Evolutionary conservation across 345 rosid genomes (phyloP), one percentile per base, ranked within the genome.

Genomic region (Murraya paniculata): DNA sequence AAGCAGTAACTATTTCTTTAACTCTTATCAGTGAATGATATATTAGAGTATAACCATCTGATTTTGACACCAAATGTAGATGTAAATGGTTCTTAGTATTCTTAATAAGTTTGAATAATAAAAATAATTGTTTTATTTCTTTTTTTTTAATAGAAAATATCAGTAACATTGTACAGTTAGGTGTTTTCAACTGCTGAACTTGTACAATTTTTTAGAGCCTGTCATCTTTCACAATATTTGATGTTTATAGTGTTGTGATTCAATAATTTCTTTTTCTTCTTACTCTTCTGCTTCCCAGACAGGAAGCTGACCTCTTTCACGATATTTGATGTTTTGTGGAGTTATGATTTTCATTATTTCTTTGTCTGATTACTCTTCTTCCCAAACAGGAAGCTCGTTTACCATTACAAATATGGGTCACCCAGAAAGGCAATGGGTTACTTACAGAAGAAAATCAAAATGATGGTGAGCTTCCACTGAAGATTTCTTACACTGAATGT

Each of bases 391-490:
- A 91, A 81, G 89, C 85, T 80, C 97, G 97, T 73, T 83, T 89
- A 76, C 97, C 99, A 7, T 75, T 96, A 53, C 94, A 94, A 76
- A 80, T 96, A 83, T 96, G 99, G 98, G 91, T 88, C 76, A 79
- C 85, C 80, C 94, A 90, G 84, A 91, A 91, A 64, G 85, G 86
- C 84, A 91, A 89, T 70, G 97, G 98, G 67, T 83, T 94, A 81
- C 86, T 82, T 76, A 81, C 84, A 84, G 98, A 93, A 86, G 94
- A 89, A 75, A 88, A 85, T 81, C 97, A 82, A 75, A 83, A 59
- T 83, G 92, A 92, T 70, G 99, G 97, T 94, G 73, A 83, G 90
- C 74, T 58, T 69, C 64, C 59, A 19, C 68, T 25, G 13, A 53
- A 28, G 38, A 1, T 6, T 39, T 55, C 25, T 76, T 58, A 39